Conservation (phyloP, 2,329 filamentous ascomycete genomes). For the Neofusicoccum kwambonambiense region DNA sequence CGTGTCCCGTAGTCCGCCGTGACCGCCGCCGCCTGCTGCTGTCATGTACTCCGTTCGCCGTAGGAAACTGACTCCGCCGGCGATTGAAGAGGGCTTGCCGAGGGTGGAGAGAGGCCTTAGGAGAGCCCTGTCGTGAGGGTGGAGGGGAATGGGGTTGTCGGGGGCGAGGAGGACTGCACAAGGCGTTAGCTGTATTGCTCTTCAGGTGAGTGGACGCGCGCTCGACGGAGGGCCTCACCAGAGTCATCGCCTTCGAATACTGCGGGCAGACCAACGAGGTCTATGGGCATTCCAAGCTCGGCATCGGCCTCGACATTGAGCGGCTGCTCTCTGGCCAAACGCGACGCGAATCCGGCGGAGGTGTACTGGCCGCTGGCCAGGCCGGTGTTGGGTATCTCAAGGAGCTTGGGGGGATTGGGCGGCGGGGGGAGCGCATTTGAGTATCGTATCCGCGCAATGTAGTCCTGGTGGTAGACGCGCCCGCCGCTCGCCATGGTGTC, state of each 20-base stretch:
- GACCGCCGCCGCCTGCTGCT: constrained; percentile 42
- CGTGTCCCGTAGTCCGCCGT: constrained; percentile 34
- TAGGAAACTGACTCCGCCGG: constrained; percentile 85
- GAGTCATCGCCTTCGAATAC: constrained; percentile 94
- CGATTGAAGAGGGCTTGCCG: constrained; percentile 75
- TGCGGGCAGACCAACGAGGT: constrained; percentile 89
- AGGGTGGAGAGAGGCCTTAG: constrained; percentile 80
- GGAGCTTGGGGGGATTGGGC: constrained; percentile 90
- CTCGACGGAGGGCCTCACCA: constrained; percentile 56
- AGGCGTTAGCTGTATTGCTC: constrained; percentile 23
- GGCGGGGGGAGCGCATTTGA: constrained; percentile 94
- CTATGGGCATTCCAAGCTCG: constrained; percentile 95
- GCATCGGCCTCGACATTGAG: constrained; percentile 97
- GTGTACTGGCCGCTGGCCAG: constrained; percentile 86
- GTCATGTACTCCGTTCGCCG: constrained; percentile 95
- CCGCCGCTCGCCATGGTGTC: constrained; percentile 15
- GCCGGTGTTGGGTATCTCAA: constrained; percentile 93
- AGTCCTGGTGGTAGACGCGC: constrained; percentile 75
- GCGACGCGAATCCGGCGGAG: constrained; percentile 82
- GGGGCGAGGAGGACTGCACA: constrained; percentile 75
- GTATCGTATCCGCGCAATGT: constrained; percentile 93
- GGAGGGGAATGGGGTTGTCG: constrained; percentile 66
- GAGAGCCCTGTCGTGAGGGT: constrained; percentile 80
- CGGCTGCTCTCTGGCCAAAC: constrained; percentile 85
- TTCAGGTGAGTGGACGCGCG: not conserved